Conservation (phyloP, 306 rosid genomes). For the Calophaca sinica region DNA sequence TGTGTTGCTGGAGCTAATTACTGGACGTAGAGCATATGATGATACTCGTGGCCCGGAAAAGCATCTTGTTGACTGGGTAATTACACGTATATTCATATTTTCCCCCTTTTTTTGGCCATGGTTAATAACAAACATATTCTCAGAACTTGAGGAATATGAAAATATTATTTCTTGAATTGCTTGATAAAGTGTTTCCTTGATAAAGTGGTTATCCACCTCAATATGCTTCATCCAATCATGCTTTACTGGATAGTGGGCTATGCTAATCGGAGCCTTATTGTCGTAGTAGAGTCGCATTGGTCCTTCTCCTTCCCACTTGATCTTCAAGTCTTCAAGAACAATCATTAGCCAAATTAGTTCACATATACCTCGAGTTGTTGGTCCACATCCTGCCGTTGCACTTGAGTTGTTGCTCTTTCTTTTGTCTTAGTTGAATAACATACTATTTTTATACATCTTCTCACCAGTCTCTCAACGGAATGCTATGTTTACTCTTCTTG, state of each 20-base stretch:
- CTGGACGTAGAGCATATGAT: conserved; percentile 69
- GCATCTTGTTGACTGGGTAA: conserved; percentile 67
- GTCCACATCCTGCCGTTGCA: too few relatives aligned
- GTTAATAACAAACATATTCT: conserved; percentile 39
- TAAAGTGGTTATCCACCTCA: too few relatives aligned
- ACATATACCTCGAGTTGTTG: too few relatives aligned
- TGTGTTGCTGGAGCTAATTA: conserved; percentile 69
- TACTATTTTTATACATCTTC: conserved; percentile 5
- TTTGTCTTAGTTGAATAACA: neutral
- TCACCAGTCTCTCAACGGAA: conserved; percentile 12
- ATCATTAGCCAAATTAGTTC: too few relatives aligned
- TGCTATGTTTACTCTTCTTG: too few relatives aligned
- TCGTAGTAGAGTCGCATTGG: too few relatives aligned
- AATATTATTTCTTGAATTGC: neutral
- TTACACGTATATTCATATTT: neutral
- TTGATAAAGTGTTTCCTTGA: too few relatives aligned
- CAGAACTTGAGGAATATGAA: neutral
- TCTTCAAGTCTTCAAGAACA: too few relatives aligned
- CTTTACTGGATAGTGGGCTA: too few relatives aligned
- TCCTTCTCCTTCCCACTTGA: too few relatives aligned
- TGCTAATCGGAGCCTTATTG: too few relatives aligned
- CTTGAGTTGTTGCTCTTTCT: neutral
- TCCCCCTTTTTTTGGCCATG: neutral
- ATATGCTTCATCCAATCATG: too few relatives aligned
- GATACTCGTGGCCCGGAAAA: conserved; percentile 43